Evolutionary conservation across 1,139 yeast genomes (phyloP).

Genomic region (Suhomyces bokatorum): DNA sequence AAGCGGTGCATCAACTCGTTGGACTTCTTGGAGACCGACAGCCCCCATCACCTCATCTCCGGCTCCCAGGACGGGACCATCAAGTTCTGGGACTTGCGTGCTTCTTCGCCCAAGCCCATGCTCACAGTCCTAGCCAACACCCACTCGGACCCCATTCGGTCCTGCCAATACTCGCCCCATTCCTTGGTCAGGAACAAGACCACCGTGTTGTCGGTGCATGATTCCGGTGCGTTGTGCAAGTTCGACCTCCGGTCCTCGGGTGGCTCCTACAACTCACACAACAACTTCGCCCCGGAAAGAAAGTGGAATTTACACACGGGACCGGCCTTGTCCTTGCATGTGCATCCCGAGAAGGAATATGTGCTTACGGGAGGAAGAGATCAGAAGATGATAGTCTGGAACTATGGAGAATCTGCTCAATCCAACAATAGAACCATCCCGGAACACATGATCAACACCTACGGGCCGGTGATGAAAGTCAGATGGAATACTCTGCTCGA

Average conservation of each 20-base stretch:
- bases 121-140: constrained; percentile 44
- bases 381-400: constrained; percentile 79
- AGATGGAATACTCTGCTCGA: constrained; percentile 51
- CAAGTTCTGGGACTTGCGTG: constrained; percentile 83
- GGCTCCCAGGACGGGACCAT: constrained; percentile 93
- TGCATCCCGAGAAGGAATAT: constrained; percentile 84
- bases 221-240: constrained; percentile 81
- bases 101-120: constrained; percentile 46
- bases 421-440: constrained; percentile 51
- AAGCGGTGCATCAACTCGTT: constrained; percentile 80
- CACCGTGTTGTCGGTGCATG: constrained; percentile 66
- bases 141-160: constrained; percentile 65
- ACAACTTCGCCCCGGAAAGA: constrained; percentile 53
- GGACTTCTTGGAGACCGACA: constrained; percentile 56
- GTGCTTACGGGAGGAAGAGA: constrained; percentile 94
- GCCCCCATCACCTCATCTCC: constrained; percentile 62
- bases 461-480: constrained; percentile 76
- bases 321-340: constrained; percentile 83
- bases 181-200: constrained; percentile 33
- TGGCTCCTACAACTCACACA: constrained; percentile 22
- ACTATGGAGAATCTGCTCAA: constrained; percentile 42
- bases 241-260: constrained; percentile 68
- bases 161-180: constrained; percentile 61
- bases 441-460: constrained; percentile 68
- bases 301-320: constrained; percentile 89